These are phyloP conservation scores for Schizonepeta tenuifolia DNA, from an alignment of 257 asterid genomes.

Conservation along the genomic window DNA sequence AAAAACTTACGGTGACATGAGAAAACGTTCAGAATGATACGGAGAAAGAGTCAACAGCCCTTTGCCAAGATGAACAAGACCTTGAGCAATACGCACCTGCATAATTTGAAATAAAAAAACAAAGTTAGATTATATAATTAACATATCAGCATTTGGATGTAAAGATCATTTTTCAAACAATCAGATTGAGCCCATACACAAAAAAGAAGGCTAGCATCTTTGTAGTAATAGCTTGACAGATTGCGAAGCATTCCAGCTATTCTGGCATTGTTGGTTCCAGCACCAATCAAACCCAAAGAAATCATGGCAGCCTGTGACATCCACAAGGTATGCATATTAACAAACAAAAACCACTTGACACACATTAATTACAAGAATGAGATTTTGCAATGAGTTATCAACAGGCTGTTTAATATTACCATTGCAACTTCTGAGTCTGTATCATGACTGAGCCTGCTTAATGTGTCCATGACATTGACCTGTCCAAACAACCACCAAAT, in stretches of 20 bases:
- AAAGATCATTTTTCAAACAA: neutral
- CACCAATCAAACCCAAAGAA: constrained; percentile 93
- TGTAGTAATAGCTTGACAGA: constrained; percentile 93
- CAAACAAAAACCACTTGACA: neutral
- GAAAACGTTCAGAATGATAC: constrained; percentile 81
- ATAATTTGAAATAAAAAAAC: constrained; percentile 13
- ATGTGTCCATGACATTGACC: constrained; percentile 99
- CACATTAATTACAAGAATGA: neutral
- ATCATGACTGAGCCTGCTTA: constrained; percentile 99
- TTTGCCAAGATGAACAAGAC: constrained; percentile 91
- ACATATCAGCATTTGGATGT: neutral
- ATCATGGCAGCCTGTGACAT: constrained; percentile 76
- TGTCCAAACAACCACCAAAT: constrained; percentile 43
- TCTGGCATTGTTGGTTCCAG: constrained; percentile 98
- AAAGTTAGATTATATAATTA: neutral
- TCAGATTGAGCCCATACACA: constrained; percentile 59
- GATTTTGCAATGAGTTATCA: constrained; percentile 13
- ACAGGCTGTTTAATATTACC: constrained; percentile 46
- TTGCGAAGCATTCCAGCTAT: constrained; percentile 99
- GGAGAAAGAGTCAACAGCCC: constrained; percentile 90
- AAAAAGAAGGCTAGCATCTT: constrained; percentile 93
- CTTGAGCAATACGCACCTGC: constrained; percentile 98
- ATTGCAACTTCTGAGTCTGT: constrained; percentile 96
- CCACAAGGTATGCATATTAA: constrained; percentile 20
- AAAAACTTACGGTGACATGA: constrained; percentile 78